Evolutionary conservation across 768 basidiomycete genomes (phyloP), one percentile per base, ranked within the genome.

Genomic region (Boletus tylopilopsis): DNA sequence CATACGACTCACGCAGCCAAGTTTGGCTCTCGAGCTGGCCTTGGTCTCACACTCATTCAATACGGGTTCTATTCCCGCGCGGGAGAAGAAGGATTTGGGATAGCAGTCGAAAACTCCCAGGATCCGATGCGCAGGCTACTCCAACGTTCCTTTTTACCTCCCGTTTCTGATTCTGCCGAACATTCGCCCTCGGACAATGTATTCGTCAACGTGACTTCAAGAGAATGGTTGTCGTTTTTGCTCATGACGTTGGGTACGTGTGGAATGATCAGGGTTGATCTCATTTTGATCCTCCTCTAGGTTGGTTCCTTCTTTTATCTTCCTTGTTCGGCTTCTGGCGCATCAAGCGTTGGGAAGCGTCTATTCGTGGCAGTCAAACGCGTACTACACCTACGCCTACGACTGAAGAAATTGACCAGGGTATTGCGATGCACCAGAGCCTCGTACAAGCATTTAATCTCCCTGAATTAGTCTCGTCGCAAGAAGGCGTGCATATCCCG

Each of bases 11-110:
- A 98, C 63, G 92, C 96, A 1, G 90, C 87, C 52, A 94, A 94
- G 67, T 90, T 81, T 63, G 96, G 96, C 42, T 92, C 91, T 15
- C 86, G 92, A 37, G 93, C 92, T 0, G 95, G 95, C 25, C 81
- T 99, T n/a, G 95, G 95, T 16, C 76, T 96, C 58, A 98, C 92
- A 0, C 74, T 97, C 52, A 94, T 97, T 55, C 95, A 97, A 62
- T 91, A 85, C 58, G 95, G 94, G 1, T 81, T 94, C 60, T 85
- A 82, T 63, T 80, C 87, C 12, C 80, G 81, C 44, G 53, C 66
- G 12, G 65, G 64, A 33, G 59, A 57, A 12, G 56, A 68, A 56
- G 65, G 67, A 54, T 57, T 71, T 38, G 60, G 57, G 42, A 45
- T 54, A 32, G 48, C 43, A 50, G 60, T 42, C 9, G 59, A 57